Evolutionary conservation across 108 stramenopile species (phyloP).

Genomic region (Craspedostauros australis): DNA sequence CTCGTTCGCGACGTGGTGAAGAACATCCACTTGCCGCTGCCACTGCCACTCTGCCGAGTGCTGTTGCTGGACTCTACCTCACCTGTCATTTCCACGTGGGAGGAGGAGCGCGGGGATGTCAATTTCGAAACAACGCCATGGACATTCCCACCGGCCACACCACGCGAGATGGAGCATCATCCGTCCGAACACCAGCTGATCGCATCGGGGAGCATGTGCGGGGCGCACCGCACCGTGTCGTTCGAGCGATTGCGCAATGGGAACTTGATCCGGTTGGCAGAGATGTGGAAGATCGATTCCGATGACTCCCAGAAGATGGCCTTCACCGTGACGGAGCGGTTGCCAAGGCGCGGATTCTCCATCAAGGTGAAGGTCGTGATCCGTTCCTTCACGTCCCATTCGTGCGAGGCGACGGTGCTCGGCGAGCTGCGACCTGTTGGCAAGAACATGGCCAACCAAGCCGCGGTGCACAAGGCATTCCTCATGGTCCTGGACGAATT

Average conservation of each 20-base stretch:
- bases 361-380: constrained; percentile 57
- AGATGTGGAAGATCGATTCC: constrained; percentile 62
- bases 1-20: constrained; percentile 57
- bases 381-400: constrained; percentile 34
- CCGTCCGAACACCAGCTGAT: constrained; percentile 68
- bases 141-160: constrained; percentile 67
- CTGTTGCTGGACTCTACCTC: constrained; percentile 72
- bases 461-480: constrained; percentile 78
- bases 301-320: constrained; percentile 59
- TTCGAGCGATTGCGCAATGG: constrained; percentile 60
- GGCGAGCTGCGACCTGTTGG: constrained; percentile 73
- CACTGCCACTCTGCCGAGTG: constrained; percentile 65
- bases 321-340: constrained; percentile 50
- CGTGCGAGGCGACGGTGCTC: constrained; percentile 53
- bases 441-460: constrained; percentile 76
- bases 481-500: constrained; percentile 73
- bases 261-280: constrained; percentile 46
- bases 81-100: constrained; percentile 71
- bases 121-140: constrained; percentile 61
- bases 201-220: constrained; percentile 68
- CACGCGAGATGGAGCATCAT: constrained; percentile 58
- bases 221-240: constrained; percentile 58
- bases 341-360: constrained; percentile 76
- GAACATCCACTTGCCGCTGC: constrained; percentile 51
- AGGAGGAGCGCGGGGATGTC: constrained; percentile 57